Evolutionary conservation across 345 rosid genomes (phyloP).

Genomic region (Ricinus communis): DNA sequence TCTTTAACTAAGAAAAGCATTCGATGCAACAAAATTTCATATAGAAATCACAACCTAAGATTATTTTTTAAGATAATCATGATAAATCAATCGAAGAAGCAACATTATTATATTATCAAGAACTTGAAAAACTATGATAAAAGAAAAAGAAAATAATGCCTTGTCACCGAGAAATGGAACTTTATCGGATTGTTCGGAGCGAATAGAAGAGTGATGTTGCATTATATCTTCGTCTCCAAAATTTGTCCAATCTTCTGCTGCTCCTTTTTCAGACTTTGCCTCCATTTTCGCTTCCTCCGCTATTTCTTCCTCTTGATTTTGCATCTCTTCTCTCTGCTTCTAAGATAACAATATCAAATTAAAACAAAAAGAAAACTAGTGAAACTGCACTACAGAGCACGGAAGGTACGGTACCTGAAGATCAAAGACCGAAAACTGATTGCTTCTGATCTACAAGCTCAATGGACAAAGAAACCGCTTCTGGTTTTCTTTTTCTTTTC

Average conservation of each 20-base stretch:
- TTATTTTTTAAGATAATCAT: no score
- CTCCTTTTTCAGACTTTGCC: not conserved
- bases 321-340: conserved; percentile 15
- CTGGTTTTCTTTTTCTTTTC: not conserved
- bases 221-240: conserved; percentile 48
- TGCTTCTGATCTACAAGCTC: not conserved
- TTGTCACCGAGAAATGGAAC: conserved; percentile 81
- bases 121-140: no score
- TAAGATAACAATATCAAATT: not conserved
- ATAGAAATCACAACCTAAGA: no score
- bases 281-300: not conserved
- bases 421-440: not conserved
- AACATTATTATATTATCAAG: no score
- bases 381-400: not conserved
- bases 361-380: not conserved
- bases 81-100: no score
- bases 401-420: no score
- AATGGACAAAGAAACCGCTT: no score
- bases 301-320: conserved; percentile 17
- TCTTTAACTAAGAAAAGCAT: not conserved
- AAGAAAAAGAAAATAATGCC: conserved; percentile 30
- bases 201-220: conserved; percentile 43
- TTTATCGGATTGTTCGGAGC: conserved; percentile 33
- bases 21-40: not conserved
- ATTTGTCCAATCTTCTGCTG: conserved; percentile 21